Evolutionary conservation across 768 basidiomycete species (phyloP).

Genomic region (Flagelloscypha sp.): DNA sequence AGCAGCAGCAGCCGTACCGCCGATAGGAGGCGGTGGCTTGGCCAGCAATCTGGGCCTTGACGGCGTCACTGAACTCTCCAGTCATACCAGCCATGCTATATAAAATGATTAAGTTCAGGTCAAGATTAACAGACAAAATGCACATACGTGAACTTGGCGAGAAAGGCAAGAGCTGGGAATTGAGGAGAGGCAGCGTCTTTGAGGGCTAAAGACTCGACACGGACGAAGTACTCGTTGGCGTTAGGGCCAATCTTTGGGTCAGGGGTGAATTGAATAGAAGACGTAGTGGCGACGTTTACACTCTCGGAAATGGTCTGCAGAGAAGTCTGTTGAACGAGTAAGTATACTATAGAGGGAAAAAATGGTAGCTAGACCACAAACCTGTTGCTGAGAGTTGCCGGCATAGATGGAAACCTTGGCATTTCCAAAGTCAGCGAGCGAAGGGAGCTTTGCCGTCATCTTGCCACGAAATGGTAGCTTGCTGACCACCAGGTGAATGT

Average conservation of each 20-base stretch:
- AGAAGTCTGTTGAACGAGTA: slow-evolving; percentile 9
- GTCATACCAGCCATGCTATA: slow-evolving; percentile 60
- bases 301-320: slow-evolving; percentile 43
- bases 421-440: slow-evolving; percentile 42
- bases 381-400: slow-evolving; percentile 58
- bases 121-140: background rate
- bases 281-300: slow-evolving; percentile 43
- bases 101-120: slow-evolving; percentile 2
- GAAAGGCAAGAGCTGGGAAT: slow-evolving; percentile 64
- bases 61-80: slow-evolving; percentile 52
- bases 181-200: slow-evolving; percentile 45
- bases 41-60: slow-evolving; percentile 53
- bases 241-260: slow-evolving; percentile 46
- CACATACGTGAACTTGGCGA: slow-evolving; percentile 67
- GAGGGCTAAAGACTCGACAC: slow-evolving; percentile 50
- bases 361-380: slow-evolving; percentile 16
- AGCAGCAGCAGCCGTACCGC: slow-evolving; percentile 24
- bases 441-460: slow-evolving; percentile 43
- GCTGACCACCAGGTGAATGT: slow-evolving; percentile 42
- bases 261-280: slow-evolving; percentile 43
- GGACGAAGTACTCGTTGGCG: slow-evolving; percentile 62
- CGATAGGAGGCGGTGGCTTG: slow-evolving; percentile 50
- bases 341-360: background rate
- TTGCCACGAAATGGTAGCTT: slow-evolving; percentile 46
- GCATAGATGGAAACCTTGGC: slow-evolving; percentile 50